Evolutionary conservation across 2,329 filamentous ascomycete genomes (phyloP), one percentile per base, ranked within the genome.

Genomic region (Scolecobasidium constrictum): DNA sequence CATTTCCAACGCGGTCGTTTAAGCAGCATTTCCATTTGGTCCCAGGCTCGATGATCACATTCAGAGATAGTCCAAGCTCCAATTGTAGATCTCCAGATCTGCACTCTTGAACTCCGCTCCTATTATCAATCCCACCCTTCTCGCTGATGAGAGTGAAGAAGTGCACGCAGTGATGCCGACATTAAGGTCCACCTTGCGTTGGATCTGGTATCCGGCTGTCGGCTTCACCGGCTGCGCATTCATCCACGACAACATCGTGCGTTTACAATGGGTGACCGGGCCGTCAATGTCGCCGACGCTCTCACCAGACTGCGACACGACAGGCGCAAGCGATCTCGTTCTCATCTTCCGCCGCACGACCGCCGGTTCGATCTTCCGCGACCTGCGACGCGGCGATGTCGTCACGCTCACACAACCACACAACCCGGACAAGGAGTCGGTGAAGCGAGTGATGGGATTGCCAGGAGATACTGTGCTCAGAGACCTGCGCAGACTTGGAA

Each of bases 401-500:
- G 60, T 71, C 0, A 59, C 59, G 20, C 67, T 70, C 47, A 60
- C 56, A 53, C 59, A 62, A 31, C 87, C 88, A 1, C 64, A 71
- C 12, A 72, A 82, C 47, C 83, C 86, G 0, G 77, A 85, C 21
- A 68, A 73, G 17, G 67, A 80, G 34, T 77, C 77, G 0, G 76
- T 95, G 23, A 98, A 98, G 66, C 73, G 92, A 33, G 73, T 98
- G 9, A 71, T 95, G 19, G 92, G 76, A 0, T 55, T 95, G 3
- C 80, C 82, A 41, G 87, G 88, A 7, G 90, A 96, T 56, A 67
- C 76, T 1, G 77, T 96, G 21, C 70, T 67, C 43, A 83, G 83
- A 33, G 59, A 69, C 33, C 62, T 67, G 42, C 50, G 53, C 16
- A 45, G 59, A n/a, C 41, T 55, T 22, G 56, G 57, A 4, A 45